Evolutionary conservation across 768 basidiomycete genomes (phyloP), one percentile per base, ranked within the genome.

Genomic region (Pulveroboletus sp.): DNA sequence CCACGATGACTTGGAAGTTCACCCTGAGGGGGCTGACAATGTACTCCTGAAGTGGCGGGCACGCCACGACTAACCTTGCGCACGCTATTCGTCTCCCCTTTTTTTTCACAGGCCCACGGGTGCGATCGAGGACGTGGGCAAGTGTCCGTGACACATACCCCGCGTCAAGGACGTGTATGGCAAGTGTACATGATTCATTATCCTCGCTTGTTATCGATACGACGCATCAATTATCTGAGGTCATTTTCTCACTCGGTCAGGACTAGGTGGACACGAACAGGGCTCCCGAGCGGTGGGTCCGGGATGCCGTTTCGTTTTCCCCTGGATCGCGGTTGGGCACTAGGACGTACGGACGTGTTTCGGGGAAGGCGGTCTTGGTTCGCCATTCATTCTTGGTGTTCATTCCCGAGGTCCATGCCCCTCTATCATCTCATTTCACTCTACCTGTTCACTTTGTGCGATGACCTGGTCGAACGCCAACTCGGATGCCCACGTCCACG

Each of bases 1-100:
- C 62, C 59, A 61, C 60, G 13, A 60, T 25, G 61, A 35, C 5
- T 9, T 29, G 27, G 2, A n/a, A 29, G 27, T 7, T 29, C 27
- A 14, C 45, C 36, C 36, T 45, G 36, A 19, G 4, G 12, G 10
- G 17, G 8, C 20, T 14, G 9, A 37, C 34, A 45, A 45, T 27
- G 35, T 27, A 25, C 14, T 38, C 27, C 4, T 38, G 1, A 20
- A 16, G 3, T 14, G 17, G n/a, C 21, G 33, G 14, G 43, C 21
- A 16, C 20, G 21, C 33, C 23, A 43, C 33, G 43, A 11, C 5
- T 29, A 29, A 11, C 27, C 9, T 27, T 9, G 9, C 25, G 25
- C 25, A 27, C 25, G 9, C 27, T 29, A 9, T 29, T 29, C 27
- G 12, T 29, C 27, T 9, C 27, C 27, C 27, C 27, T 29, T 29